Conservation (phyloP, 495 filamentous ascomycete genomes). For the Penicillium samsonianum region DNA sequence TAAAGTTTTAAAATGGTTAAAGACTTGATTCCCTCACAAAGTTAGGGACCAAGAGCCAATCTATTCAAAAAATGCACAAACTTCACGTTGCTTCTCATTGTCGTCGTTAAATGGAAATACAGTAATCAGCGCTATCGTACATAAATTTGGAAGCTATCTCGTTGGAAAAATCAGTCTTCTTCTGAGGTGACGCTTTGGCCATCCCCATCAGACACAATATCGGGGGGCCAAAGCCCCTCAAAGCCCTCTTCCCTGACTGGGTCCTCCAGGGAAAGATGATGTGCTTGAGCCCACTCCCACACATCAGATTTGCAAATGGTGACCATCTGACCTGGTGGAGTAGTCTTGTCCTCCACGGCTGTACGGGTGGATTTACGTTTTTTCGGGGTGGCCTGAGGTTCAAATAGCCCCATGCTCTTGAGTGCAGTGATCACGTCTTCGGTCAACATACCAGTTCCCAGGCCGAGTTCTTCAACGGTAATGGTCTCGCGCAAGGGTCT, state of each 20-base stretch:
- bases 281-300: conserved; percentile 46
- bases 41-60: conserved; percentile 23
- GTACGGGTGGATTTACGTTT: conserved; percentile 37
- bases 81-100: conserved; percentile 17
- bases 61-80: conserved; percentile 35
- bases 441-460: conserved; percentile 73
- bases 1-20: conserved; percentile 30
- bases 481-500: conserved; percentile 41
- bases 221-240: conserved; percentile 35
- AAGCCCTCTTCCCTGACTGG: conserved; percentile 53
- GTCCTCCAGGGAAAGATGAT: conserved; percentile 45
- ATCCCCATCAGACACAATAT: conserved; percentile 13
- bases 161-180: conserved; percentile 15
- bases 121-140: conserved; percentile 17
- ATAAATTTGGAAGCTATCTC: background rate
- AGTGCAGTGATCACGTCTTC: conserved; percentile 82
- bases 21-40: conserved; percentile 17
- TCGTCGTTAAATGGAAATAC: conserved; percentile 14
- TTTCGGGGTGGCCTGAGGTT: conserved; percentile 53
- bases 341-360: conserved; percentile 26
- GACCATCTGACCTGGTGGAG: conserved; percentile 35
- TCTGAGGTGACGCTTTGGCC: conserved; percentile 9
- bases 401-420: conserved; percentile 73
- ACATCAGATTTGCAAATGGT: conserved; percentile 48
- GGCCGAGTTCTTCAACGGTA: conserved; percentile 57